Conservation (phyloP, 2,329 filamentous ascomycete genomes). For the Hypoxylon sp. region DNA sequence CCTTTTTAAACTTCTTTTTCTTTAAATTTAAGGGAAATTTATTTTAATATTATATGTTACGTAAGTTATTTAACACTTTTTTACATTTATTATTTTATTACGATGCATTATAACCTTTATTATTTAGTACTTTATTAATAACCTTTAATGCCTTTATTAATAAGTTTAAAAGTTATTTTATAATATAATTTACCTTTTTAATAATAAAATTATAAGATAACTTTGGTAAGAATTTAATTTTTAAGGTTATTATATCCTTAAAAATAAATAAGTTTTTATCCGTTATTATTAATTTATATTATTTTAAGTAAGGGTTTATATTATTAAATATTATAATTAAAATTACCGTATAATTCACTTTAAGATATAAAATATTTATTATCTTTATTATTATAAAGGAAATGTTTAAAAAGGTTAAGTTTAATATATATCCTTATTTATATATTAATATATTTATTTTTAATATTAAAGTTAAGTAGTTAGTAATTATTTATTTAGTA, state of each 20-base stretch:
- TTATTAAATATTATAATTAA: conserved; percentile 2
- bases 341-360: neutral
- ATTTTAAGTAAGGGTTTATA: neutral
- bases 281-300: conserved; percentile 1
- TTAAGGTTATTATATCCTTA: neutral
- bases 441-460: conserved; percentile 8
- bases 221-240: neutral
- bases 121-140: neutral
- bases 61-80: neutral
- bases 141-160: conserved; percentile 5
- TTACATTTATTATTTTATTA: conserved; percentile 5
- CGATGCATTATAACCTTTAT: neutral
- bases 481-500: conserved; percentile 1
- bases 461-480: conserved; percentile 6
- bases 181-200: neutral
- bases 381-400: conserved; percentile 6
- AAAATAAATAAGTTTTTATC: conserved; percentile 2
- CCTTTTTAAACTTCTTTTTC: neutral
- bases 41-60: neutral
- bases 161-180: conserved; percentile 4
- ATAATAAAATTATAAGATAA: neutral
- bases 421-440: conserved; percentile 2
- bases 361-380: conserved; percentile 8
- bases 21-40: neutral
- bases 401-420: conserved; percentile 5